phyloP scores from a whole-genome alignment of 2,329 filamentous ascomycete genomes.

The Hypoxylon sp. region DNA sequence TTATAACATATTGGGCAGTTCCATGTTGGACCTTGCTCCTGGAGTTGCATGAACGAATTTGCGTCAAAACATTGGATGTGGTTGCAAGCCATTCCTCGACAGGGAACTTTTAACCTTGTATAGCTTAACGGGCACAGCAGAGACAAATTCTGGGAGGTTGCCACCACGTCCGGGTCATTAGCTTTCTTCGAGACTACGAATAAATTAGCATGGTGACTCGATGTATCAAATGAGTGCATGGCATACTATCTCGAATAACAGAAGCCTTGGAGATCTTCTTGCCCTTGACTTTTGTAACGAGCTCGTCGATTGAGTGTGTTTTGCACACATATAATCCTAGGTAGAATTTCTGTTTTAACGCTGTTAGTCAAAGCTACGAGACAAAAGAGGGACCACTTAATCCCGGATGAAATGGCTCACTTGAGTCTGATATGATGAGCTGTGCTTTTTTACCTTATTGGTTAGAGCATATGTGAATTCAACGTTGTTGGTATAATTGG shows the following conservation, averaged over 20 bases:
- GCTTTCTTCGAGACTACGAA: conserved; percentile 81
- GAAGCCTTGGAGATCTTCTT: conserved; percentile 83
- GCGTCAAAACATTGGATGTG: conserved; percentile 98
- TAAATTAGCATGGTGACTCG: conserved; percentile 44
- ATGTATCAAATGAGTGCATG: background rate
- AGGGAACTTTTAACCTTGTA: conserved; percentile 83
- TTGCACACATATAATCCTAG: conserved; percentile 83
- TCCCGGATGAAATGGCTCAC: conserved; percentile 49
- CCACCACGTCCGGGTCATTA: conserved; percentile 88
- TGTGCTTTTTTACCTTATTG: conserved; percentile 75
- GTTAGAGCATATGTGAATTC: conserved; percentile 94
- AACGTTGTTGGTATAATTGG: conserved; percentile 80
- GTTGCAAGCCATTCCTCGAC: conserved; percentile 82
- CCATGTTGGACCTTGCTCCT: conserved; percentile 98
- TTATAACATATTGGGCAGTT: conserved; percentile 95
- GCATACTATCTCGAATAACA: conserved; percentile 86
- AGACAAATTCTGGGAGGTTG: conserved; percentile 89
- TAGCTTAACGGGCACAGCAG: conserved; percentile 94
- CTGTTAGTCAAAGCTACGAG: conserved; percentile 40
- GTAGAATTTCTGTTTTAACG: conserved; percentile 74
- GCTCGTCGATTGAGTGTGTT: conserved; percentile 76
- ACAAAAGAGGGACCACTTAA: conserved; percentile 39
- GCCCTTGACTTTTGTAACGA: conserved; percentile 76
- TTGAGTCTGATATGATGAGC: conserved; percentile 45
- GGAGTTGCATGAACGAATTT: conserved; percentile 89